These are phyloP conservation scores for Pyrus hybrid DNA, from an alignment of 331 rosid genomes.

Conservation along the genomic window DNA sequence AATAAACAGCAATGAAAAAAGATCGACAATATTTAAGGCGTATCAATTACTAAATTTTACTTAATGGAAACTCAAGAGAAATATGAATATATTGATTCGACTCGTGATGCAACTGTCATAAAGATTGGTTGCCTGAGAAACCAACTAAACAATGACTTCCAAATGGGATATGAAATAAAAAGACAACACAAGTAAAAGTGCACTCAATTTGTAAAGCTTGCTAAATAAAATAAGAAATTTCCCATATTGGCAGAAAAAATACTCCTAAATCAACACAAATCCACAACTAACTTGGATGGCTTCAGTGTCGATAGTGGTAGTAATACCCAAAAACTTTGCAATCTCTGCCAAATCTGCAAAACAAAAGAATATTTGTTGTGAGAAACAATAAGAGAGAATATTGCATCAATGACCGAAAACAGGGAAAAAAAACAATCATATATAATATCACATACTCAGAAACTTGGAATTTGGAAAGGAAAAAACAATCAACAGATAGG, in stretches of 20 bases:
- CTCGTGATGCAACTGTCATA: not conserved
- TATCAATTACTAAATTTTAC: not conserved
- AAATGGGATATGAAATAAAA: not conserved
- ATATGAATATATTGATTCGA: not conserved
- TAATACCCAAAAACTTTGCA: constrained; percentile 86
- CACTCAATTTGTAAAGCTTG: not conserved
- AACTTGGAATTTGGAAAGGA: not conserved
- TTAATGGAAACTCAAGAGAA: not conserved
- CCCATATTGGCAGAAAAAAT: not conserved
- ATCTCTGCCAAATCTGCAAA: constrained; percentile 90
- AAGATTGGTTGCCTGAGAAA: not conserved
- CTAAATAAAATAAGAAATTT: not conserved
- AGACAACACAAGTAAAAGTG: not conserved
- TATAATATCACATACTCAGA: not conserved
- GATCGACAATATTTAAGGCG: not conserved
- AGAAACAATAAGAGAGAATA: not conserved
- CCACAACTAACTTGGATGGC: constrained; percentile 72
- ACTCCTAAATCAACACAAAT: not conserved
- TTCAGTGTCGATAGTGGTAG: constrained; percentile 71
- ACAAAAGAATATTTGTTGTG: not conserved
- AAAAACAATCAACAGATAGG: not conserved
- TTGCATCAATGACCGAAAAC: constrained; percentile 3
- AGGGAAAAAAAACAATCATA: not conserved
- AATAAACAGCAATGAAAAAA: not conserved
- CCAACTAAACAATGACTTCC: not conserved